phyloP scores from a whole-genome alignment of 257 asterid genomes.

The Echites panduratus region DNA sequence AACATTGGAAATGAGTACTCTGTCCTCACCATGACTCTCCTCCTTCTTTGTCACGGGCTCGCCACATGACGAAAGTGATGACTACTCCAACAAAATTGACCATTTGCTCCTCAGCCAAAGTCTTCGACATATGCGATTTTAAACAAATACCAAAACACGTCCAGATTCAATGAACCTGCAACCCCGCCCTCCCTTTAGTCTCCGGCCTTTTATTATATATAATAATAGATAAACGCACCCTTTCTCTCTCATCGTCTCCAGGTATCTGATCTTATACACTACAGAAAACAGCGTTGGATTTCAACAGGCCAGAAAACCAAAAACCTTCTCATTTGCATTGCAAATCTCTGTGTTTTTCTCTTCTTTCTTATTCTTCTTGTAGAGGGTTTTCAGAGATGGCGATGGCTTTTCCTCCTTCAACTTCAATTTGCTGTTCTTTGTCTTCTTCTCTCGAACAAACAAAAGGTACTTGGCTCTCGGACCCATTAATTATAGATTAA shows the following conservation, averaged over 20 bases:
- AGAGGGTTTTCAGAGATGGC: conserved; percentile 35
- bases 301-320: no score
- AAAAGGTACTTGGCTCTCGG: conserved; percentile 36
- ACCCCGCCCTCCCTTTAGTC: conserved; percentile 15
- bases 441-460: conserved; percentile 38
- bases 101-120: neutral
- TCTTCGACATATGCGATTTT: no score
- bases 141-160: conserved; percentile 33
- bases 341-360: neutral
- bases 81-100: conserved; percentile 8
- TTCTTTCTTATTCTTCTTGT: neutral
- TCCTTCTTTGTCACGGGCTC: conserved; percentile 14
- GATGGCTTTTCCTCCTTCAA: conserved; percentile 52
- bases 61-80: conserved; percentile 60
- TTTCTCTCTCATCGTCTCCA: neutral
- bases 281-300: neutral
- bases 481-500: neutral
- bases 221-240: no score
- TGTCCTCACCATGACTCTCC: conserved; percentile 13
- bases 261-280: neutral
- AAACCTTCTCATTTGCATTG: no score
- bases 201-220: conserved; percentile 8
- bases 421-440: conserved; percentile 43
- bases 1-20: neutral
- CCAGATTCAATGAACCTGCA: conserved; percentile 70